Evolutionary conservation across 2,329 filamentous ascomycete genomes (phyloP).

Genomic region (Phyllosticta ampelicida): DNA sequence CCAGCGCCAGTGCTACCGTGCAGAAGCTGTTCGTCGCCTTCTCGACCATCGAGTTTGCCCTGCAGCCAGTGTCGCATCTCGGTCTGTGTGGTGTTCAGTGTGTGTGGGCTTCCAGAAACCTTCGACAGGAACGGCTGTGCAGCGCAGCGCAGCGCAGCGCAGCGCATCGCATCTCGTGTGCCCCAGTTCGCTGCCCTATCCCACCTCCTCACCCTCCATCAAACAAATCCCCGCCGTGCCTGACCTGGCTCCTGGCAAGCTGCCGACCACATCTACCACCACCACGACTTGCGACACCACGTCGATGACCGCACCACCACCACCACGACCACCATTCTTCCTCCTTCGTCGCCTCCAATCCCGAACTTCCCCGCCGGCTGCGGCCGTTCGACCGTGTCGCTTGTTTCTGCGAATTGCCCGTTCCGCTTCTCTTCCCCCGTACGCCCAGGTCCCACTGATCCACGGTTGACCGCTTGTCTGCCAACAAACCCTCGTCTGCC

Average conservation of each 20-base stretch:
- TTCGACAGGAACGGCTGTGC: not conserved
- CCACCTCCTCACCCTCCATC: not conserved
- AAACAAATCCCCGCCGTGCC: not conserved
- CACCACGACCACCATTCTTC: not conserved
- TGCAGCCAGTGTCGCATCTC: not conserved
- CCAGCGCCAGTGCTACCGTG: too few relatives aligned
- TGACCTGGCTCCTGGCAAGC: not conserved
- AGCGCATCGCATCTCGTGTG: not conserved
- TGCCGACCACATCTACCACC: not conserved
- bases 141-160: not conserved
- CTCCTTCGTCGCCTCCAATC: not conserved
- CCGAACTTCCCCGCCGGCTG: not conserved
- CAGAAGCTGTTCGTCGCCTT: too few relatives aligned
- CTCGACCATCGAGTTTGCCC: not conserved
- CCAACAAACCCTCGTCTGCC: constrained; percentile 8
- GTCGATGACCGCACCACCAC: not conserved
- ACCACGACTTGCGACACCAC: not conserved
- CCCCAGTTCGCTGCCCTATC: not conserved
- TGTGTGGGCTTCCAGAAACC: not conserved
- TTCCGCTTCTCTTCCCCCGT: constrained; percentile 1
- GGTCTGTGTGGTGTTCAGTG: not conserved
- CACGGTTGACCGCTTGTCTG: constrained; percentile 10
- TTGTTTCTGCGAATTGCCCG: constrained; percentile 2
- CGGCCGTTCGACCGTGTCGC: not conserved
- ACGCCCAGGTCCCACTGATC: constrained; percentile 1